These are phyloP conservation scores for Jatropha podagrica DNA, from an alignment of 441 rosid genomes.

Conservation along the genomic window DNA sequence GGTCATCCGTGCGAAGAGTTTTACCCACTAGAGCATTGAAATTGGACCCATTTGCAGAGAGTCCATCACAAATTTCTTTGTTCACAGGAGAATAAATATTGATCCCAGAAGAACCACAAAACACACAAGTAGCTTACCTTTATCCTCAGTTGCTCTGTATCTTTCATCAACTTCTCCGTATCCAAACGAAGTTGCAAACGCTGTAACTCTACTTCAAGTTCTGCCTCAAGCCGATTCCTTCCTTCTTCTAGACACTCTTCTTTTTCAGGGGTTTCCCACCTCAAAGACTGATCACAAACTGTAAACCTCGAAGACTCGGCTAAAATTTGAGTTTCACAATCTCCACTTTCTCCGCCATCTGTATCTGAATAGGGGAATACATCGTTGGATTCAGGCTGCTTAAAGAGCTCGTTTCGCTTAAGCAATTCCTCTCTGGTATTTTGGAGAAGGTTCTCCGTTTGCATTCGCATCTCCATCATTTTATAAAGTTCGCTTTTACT, in stretches of 20 bases:
- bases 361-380: conserved; percentile 30
- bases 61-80: not conserved
- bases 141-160: conserved; percentile 25
- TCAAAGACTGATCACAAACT: conserved; percentile 37
- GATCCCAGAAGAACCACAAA: not conserved
- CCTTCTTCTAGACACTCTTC: conserved; percentile 42
- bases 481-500: conserved; percentile 65
- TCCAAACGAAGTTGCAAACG: conserved; percentile 55
- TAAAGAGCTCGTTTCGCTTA: conserved; percentile 22
- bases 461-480: conserved; percentile 47
- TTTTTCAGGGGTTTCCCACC: conserved; percentile 26
- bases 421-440: conserved; percentile 33
- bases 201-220: conserved; percentile 73
- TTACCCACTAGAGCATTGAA: not conserved
- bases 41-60: not conserved
- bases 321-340: conserved; percentile 26
- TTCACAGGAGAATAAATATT: not conserved
- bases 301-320: conserved; percentile 30
- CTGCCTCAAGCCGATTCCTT: conserved; percentile 70
- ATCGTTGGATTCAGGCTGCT: conserved; percentile 24
- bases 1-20: not conserved
- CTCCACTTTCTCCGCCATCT: conserved; percentile 33
- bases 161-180: conserved; percentile 27
- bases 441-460: conserved; percentile 54
- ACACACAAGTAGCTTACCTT: not conserved